A percentile compares a stretch with the other conserved stretches of the same genome.
phyloP scores from a whole-genome alignment of 2,329 filamentous ascomycete genomes.

The Huntiella moniliformis region DNA sequence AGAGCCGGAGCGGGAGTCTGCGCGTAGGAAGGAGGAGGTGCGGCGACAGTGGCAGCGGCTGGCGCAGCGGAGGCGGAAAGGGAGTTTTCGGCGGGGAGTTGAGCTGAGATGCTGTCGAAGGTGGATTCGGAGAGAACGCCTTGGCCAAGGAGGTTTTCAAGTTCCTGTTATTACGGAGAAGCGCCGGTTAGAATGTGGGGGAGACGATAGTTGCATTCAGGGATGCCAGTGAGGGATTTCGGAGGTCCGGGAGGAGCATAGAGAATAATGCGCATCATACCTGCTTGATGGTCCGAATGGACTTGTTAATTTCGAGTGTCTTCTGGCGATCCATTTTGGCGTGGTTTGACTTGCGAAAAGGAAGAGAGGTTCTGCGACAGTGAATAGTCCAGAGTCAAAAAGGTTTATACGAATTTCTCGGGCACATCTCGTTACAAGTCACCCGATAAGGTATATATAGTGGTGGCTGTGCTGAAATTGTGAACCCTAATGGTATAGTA shows the following conservation, averaged over 20 bases:
- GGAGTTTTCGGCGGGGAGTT: constrained; percentile 54
- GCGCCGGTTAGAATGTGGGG: neutral
- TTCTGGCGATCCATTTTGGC: constrained; percentile 29
- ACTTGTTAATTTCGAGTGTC: constrained; percentile 59
- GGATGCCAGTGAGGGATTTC: neutral
- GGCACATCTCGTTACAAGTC: too few species aligned
- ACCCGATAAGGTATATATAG: too few species aligned
- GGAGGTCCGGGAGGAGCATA: neutral
- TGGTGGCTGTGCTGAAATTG: too few species aligned
- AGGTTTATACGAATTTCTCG: too few species aligned
- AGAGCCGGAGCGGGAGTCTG: constrained; percentile 26
- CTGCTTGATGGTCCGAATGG: constrained; percentile 71
- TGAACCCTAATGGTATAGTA: too few species aligned
- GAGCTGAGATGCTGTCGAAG: constrained; percentile 54
- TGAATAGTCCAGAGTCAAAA: too few species aligned
- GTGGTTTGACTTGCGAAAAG: too few species aligned
- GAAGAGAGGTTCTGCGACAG: too few species aligned
- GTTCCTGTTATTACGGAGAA: constrained; percentile 40
- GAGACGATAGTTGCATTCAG: neutral
- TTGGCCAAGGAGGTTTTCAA: constrained; percentile 73
- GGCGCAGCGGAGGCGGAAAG: constrained; percentile 22
- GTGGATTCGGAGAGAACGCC: constrained; percentile 57
- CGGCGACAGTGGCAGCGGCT: constrained; percentile 17
- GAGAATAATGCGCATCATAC: constrained; percentile 27
- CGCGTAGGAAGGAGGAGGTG: constrained; percentile 31